Conservation (phyloP, 148 eudicot genomes). For the Amaranthus cruentus region DNA sequence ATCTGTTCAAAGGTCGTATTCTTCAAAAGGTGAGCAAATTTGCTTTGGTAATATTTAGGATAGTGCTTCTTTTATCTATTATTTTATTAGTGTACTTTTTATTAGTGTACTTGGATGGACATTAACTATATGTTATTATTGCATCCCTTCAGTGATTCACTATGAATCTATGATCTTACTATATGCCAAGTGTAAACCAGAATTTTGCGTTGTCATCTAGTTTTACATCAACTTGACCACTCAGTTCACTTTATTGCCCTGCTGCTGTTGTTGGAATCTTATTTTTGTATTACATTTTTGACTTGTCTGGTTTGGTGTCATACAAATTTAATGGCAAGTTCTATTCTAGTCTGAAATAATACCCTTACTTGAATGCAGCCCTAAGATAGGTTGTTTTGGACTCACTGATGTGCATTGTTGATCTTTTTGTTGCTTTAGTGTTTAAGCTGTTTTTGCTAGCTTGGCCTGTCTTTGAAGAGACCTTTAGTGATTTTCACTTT, state of each 20-base stretch:
- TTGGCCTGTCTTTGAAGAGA: not conserved
- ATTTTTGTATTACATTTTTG: not conserved
- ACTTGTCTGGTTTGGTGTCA: not conserved
- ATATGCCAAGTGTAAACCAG: too few relatives aligned
- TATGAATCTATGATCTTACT: too few relatives aligned
- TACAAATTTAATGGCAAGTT: too few relatives aligned
- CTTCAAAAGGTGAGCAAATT: constrained; percentile 50
- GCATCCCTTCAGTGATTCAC: not conserved
- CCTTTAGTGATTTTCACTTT: not conserved
- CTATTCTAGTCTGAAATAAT: too few relatives aligned
- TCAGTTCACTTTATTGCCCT: not conserved
- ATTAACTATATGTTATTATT: not conserved
- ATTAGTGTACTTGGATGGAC: not conserved
- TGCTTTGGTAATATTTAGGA: not conserved
- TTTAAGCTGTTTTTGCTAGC: not conserved
- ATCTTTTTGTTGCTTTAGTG: not conserved
- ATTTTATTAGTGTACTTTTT: not conserved
- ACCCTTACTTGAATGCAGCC: not conserved
- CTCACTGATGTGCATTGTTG: not conserved
- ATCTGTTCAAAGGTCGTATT: constrained; percentile 40
- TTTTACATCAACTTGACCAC: not conserved
- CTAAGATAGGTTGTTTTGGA: not conserved
- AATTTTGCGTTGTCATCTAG: not conserved
- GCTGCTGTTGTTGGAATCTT: not conserved
- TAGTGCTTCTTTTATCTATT: not conserved